Percentiles rank a stretch among this genome's conserved stretches.
phyloP scores from a whole-genome alignment of 768 basidiomycete genomes.

The Daedaleopsis nitida region DNA sequence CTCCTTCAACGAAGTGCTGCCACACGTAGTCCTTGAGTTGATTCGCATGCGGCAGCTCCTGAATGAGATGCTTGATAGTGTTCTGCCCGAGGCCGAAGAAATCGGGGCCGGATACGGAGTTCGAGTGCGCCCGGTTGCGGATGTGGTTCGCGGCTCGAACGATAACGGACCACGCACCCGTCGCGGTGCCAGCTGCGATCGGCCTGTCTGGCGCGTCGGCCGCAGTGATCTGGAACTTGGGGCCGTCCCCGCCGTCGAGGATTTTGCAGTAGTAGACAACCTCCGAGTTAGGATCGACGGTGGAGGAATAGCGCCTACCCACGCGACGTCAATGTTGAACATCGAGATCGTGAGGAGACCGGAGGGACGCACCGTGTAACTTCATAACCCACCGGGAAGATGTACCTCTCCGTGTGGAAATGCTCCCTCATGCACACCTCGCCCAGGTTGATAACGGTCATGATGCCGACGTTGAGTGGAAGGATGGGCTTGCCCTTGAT shows the following conservation, averaged over 20 bases:
- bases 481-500: slow-evolving; percentile 69
- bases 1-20: slow-evolving; percentile 86
- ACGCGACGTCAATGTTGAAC: slow-evolving; percentile 3
- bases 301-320: slow-evolving; percentile 75
- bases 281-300: slow-evolving; percentile 62
- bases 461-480: slow-evolving; percentile 83
- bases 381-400: slow-evolving; percentile 87
- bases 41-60: slow-evolving; percentile 76
- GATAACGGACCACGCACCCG: slow-evolving; percentile 84
- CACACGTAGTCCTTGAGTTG: slow-evolving; percentile 79
- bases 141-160: slow-evolving; percentile 82
- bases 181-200: slow-evolving; percentile 84
- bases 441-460: slow-evolving; percentile 78
- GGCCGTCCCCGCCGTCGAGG: slow-evolving; percentile 81
- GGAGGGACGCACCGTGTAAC: slow-evolving; percentile 61
- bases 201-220: slow-evolving; percentile 70
- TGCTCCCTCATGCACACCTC: slow-evolving; percentile 81
- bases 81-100: slow-evolving; percentile 88
- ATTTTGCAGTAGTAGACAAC: slow-evolving; percentile 84
- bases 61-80: slow-evolving; percentile 88
- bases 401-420: slow-evolving; percentile 86
- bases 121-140: slow-evolving; percentile 80
- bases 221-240: slow-evolving; percentile 83
- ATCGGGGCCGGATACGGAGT: slow-evolving; percentile 87
- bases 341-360: slow-evolving; percentile 1